Conservation (phyloP, 768 basidiomycete genomes). For the Phanerodontia chrysosporium region DNA sequence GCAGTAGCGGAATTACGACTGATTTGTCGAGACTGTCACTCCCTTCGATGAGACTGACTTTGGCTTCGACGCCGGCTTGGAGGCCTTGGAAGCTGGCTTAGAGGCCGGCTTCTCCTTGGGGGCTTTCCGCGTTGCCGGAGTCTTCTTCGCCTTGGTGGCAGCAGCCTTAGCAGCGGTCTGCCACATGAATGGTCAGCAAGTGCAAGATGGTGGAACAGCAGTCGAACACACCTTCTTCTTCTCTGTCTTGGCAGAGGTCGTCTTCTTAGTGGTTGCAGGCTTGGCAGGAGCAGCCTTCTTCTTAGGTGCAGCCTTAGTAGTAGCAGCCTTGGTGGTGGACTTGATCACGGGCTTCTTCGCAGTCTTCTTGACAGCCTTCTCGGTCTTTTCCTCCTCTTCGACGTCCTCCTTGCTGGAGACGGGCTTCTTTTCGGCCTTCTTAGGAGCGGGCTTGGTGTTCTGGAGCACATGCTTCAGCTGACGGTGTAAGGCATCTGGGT, state of each 20-base stretch:
- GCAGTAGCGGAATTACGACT: neutral
- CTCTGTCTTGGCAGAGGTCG: conserved; percentile 25
- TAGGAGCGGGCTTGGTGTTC: conserved; percentile 33
- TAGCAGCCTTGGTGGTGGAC: conserved; percentile 23
- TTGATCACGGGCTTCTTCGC: conserved; percentile 18
- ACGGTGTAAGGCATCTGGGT: neutral
- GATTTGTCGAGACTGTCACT: neutral
- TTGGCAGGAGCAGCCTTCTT: conserved; percentile 22
- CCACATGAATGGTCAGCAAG: conserved; percentile 13
- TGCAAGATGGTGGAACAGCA: neutral
- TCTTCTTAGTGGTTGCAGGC: conserved; percentile 29
- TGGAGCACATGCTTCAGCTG: neutral
- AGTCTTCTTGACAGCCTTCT: neutral
- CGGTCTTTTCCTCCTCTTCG: conserved; percentile 13
- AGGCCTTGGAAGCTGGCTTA: neutral
- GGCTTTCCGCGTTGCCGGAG: conserved; percentile 20
- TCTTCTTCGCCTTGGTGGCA: conserved; percentile 24
- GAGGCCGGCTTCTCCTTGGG: conserved; percentile 9
- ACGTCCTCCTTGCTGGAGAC: conserved; percentile 21
- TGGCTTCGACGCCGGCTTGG: neutral
- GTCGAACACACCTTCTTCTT: conserved; percentile 29
- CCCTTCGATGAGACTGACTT: neutral
- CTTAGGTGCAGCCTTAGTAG: conserved; percentile 23
- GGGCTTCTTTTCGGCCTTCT: conserved; percentile 28
- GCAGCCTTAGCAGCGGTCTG: conserved; percentile 25